phyloP scores from a whole-genome alignment of 1,284 basidiomycete species.

The Jaminaea rosea region DNA sequence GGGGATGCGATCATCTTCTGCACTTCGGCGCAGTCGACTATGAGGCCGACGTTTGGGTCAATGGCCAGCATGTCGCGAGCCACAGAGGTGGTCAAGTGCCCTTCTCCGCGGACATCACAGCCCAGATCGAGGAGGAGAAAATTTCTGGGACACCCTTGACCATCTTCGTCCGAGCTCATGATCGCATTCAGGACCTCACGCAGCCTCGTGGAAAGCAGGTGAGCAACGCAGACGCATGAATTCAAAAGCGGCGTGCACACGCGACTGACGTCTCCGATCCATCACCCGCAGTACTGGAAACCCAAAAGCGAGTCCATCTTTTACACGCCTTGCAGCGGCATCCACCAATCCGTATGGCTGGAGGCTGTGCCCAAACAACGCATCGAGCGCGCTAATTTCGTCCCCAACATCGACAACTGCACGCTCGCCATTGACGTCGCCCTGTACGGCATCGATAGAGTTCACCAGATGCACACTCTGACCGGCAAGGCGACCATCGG shows the following conservation, averaged over 20 bases:
- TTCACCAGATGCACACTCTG: not conserved
- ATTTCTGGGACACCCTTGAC: no score
- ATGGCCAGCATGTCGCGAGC: constrained; percentile 8
- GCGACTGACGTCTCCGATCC: not conserved
- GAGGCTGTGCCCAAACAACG: constrained; percentile 12
- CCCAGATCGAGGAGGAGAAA: constrained; percentile 2
- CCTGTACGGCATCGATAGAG: constrained; percentile 1
- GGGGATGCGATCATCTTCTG: constrained; percentile 7
- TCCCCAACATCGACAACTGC: constrained; percentile 19
- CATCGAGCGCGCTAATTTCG: constrained; percentile 9
- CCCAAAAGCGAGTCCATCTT: constrained; percentile 25
- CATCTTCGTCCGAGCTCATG: no score
- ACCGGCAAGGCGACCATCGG: not conserved
- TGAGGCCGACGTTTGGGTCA: constrained; percentile 18
- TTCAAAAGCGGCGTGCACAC: no score
- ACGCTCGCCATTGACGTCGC: constrained; percentile 16
- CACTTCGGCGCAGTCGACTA: constrained; percentile 32
- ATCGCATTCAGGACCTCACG: constrained; percentile 12
- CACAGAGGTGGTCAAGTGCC: constrained; percentile 11
- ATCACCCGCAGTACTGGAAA: constrained; percentile 21
- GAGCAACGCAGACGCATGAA: not conserved
- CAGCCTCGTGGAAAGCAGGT: constrained; percentile 18
- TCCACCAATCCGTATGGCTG: constrained; percentile 23
- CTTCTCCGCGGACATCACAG: constrained; percentile 20
- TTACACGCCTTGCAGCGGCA: constrained; percentile 25